These are phyloP conservation scores for Suillus cothurnatus DNA, from an alignment of 768 basidiomycete species.

Conservation along the genomic window DNA sequence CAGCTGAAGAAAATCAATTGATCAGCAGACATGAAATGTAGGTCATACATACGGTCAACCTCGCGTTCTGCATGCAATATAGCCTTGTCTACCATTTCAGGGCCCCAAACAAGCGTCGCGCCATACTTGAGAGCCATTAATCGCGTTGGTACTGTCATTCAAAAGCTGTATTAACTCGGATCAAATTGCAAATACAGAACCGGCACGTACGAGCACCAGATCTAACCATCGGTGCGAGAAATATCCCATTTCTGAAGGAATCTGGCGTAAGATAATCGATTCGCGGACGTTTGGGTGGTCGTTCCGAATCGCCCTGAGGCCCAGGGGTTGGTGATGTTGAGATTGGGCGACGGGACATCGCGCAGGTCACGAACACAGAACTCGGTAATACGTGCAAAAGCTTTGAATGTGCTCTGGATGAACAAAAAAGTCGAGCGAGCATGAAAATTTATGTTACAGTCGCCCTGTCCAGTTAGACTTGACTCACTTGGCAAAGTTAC, in stretches of 20 bases:
- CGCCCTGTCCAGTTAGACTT: neutral
- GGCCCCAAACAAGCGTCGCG: constrained; percentile 93
- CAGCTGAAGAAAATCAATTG: constrained; percentile 47
- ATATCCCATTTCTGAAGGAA: constrained; percentile 86
- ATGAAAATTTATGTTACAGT: neutral
- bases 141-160: constrained; percentile 75
- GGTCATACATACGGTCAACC: constrained; percentile 76
- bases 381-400: neutral
- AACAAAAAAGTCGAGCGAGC: neutral
- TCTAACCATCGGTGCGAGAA: constrained; percentile 99
- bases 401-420: neutral
- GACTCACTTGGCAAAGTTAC: neutral
- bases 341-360: constrained; percentile 56
- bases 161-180: constrained; percentile 17
- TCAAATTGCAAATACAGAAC: neutral
- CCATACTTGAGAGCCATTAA: constrained; percentile 90
- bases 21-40: neutral
- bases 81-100: constrained; percentile 96
- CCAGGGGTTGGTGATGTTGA: constrained; percentile 46
- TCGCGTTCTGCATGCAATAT: constrained; percentile 82
- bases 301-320: constrained; percentile 18
- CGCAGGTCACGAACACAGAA: neutral
- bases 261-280: constrained; percentile 62
- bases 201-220: constrained; percentile 77
- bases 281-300: constrained; percentile 53